Conservation (phyloP, 2,329 filamentous ascomycete species). For the Lasiodiplodia sp. region DNA sequence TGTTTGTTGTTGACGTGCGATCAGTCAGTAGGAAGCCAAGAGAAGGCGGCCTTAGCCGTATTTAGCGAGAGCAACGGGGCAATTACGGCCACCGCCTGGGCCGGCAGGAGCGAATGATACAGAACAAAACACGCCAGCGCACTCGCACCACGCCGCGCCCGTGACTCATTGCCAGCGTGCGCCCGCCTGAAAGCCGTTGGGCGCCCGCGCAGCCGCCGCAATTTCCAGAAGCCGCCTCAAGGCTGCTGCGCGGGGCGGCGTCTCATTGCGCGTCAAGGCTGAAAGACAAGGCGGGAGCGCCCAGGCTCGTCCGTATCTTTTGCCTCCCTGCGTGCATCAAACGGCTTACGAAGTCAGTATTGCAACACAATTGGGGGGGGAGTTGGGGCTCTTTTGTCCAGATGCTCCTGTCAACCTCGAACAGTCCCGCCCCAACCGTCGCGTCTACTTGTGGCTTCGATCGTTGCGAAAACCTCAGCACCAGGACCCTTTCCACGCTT, state of each 20-base stretch:
- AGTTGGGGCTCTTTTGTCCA: background rate
- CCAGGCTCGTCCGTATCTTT: slow-evolving; percentile 18
- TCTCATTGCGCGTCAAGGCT: background rate
- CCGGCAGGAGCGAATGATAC: slow-evolving; percentile 22
- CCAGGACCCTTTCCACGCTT: background rate
- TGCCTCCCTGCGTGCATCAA: slow-evolving; percentile 26
- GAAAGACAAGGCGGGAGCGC: slow-evolving; percentile 11
- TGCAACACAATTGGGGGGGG: background rate
- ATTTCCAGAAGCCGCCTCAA: background rate
- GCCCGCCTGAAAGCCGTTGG: slow-evolving; percentile 11
- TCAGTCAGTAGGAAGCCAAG: slow-evolving; percentile 29
- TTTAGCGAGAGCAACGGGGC: slow-evolving; percentile 26
- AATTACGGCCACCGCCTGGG: slow-evolving; percentile 29
- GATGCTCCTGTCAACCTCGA: background rate
- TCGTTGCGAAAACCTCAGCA: slow-evolving; percentile 2
- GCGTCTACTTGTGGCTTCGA: background rate
- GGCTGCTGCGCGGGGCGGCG: no score
- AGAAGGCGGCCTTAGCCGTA: slow-evolving; percentile 27
- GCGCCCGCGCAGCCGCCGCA: slow-evolving; percentile 11
- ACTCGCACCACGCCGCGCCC: slow-evolving; percentile 24
- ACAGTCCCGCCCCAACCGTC: background rate
- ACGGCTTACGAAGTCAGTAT: slow-evolving; percentile 18
- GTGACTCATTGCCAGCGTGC: slow-evolving; percentile 21
- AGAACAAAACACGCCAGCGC: slow-evolving; percentile 24
- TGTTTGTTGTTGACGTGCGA: slow-evolving; percentile 31